phyloP scores from a whole-genome alignment of 768 basidiomycete genomes.

The Russula compacta region DNA sequence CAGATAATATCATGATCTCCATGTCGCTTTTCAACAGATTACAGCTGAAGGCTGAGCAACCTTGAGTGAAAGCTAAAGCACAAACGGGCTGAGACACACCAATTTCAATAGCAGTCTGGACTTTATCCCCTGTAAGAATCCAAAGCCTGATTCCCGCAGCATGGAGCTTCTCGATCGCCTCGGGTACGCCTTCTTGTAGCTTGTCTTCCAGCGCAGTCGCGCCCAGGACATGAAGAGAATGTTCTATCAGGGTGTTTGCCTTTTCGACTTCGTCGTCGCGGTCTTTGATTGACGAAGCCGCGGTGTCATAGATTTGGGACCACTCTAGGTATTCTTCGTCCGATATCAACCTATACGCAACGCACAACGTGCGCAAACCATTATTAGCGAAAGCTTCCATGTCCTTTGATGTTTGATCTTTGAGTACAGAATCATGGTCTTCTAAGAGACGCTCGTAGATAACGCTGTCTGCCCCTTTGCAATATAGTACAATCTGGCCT shows the following conservation, averaged over 20 bases:
- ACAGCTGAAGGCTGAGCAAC: constrained; percentile 63
- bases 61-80: background rate
- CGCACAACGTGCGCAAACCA: constrained; percentile 84
- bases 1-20: constrained; percentile 96
- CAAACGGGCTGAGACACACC: constrained; percentile 30
- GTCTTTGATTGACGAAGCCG: constrained; percentile 64
- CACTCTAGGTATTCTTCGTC: constrained; percentile 84
- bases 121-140: constrained; percentile 96
- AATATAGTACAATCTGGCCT: constrained; percentile 74
- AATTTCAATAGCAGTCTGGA: constrained; percentile 98
- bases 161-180: constrained; percentile 87
- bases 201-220: constrained; percentile 97
- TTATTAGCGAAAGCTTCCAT: constrained; percentile 93
- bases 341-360: constrained; percentile 66
- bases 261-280: constrained; percentile 90
- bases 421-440: constrained; percentile 64
- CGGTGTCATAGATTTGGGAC: constrained; percentile 73
- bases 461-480: constrained; percentile 97
- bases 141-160: constrained; percentile 94
- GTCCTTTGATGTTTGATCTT: constrained; percentile 72
- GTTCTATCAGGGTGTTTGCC: constrained; percentile 77
- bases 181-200: constrained; percentile 93
- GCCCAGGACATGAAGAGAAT: constrained; percentile 74
- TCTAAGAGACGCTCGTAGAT: constrained; percentile 79
- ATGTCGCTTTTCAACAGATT: constrained; percentile 89